Evolutionary conservation across 352 stramenopile genomes (phyloP).

Genomic region (Globisporangium recalcitrans): DNA sequence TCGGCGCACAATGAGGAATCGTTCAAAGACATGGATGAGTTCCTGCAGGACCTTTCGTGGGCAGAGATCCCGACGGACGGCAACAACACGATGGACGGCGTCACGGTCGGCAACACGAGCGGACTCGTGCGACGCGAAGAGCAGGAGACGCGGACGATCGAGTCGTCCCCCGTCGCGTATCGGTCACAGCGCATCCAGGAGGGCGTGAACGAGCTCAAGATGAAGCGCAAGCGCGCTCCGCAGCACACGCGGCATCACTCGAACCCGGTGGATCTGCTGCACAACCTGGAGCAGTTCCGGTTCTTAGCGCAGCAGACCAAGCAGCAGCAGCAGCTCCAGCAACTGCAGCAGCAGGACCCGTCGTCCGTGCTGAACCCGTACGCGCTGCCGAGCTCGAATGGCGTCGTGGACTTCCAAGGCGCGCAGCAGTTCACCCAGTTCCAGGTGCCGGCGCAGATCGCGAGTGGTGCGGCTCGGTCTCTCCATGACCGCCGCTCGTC

Average conservation of each 20-base stretch:
- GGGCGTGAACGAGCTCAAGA: conserved; percentile 65
- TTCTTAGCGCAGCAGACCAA: conserved; percentile 58
- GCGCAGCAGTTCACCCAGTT: conserved; percentile 25
- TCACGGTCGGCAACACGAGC: background rate
- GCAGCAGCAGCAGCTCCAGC: conserved; percentile 41
- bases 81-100: background rate
- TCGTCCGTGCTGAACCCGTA: conserved; percentile 25
- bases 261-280: conserved; percentile 70
- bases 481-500: conserved; percentile 48
- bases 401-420: conserved; percentile 5
- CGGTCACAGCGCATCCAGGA: conserved; percentile 61
- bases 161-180: conserved; percentile 33
- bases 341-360: conserved; percentile 18
- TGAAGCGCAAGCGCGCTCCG: conserved; percentile 69
- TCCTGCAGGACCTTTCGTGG: conserved; percentile 35
- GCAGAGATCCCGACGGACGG: conserved; percentile 6
- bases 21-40: conserved; percentile 56
- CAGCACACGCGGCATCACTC: conserved; percentile 65
- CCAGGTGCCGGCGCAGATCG: conserved; percentile 50
- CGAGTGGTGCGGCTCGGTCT: conserved; percentile 49
- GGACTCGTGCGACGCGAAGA: conserved; percentile 15
- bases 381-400: conserved; percentile 9
- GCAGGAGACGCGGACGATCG: conserved; percentile 7
- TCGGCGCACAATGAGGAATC: conserved; percentile 18
- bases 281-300: conserved; percentile 74